Evolutionary conservation across 2,329 filamentous ascomycete genomes (phyloP).

Genomic region (Fusarium sp.): DNA sequence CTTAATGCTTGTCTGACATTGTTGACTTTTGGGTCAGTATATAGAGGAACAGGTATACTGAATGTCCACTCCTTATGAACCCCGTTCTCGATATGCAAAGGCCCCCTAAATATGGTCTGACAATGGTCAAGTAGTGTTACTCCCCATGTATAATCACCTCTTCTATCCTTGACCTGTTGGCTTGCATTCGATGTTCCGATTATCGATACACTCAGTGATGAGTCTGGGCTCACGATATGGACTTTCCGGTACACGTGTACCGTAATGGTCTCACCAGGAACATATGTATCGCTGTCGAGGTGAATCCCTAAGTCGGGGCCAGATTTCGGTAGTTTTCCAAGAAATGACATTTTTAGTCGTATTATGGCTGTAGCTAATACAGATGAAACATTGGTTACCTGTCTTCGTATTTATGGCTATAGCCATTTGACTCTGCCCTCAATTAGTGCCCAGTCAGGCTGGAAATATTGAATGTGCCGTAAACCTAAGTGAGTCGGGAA

Average conservation of each 20-base stretch:
- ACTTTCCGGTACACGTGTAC: background rate
- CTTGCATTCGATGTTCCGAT: background rate
- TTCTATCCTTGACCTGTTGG: background rate
- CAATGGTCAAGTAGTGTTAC: background rate
- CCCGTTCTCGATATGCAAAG: background rate
- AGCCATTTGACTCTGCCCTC: accelerated
- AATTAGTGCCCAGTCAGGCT: background rate
- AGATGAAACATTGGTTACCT: accelerated
- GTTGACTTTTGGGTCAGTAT: background rate
- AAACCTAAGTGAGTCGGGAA: background rate
- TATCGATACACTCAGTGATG: background rate
- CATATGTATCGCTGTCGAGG: background rate
- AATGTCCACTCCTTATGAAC: background rate
- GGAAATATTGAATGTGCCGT: background rate
- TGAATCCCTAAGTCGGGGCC: background rate
- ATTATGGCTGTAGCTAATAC: background rate
- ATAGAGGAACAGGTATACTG: background rate
- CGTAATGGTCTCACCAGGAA: background rate
- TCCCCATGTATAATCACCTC: background rate
- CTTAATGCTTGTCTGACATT: background rate
- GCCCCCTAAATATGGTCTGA: background rate
- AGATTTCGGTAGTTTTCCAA: background rate
- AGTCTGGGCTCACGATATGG: background rate
- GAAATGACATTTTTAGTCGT: background rate
- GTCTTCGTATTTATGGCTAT: background rate